Conservation (phyloP, 2,329 filamentous ascomycete genomes). For the Arthrobotrys pseudoclavata region DNA sequence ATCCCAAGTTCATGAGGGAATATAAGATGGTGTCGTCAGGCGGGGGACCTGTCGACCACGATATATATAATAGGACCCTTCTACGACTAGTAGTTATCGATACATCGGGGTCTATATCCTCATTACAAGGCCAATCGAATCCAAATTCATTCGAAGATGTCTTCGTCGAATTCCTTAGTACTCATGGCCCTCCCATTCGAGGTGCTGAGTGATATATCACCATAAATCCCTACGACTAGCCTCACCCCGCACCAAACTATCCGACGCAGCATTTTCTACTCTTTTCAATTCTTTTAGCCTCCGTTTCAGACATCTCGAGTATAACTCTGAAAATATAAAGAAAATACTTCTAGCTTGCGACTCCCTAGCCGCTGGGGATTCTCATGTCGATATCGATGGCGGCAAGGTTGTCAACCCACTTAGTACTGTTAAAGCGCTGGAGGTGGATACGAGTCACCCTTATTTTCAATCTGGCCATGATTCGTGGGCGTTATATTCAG, state of each 20-base stretch:
- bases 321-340: neutral
- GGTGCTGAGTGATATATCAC: neutral
- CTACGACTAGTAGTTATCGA: no score
- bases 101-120: neutral
- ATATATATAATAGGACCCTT: no score
- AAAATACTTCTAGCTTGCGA: neutral
- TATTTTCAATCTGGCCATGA: neutral
- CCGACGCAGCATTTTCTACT: neutral
- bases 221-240: slow-evolving; percentile 10
- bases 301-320: neutral
- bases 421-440: neutral
- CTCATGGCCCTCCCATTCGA: slow-evolving; percentile 1
- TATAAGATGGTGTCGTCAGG: no score
- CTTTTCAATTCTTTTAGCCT: neutral
- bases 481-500: neutral
- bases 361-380: neutral
- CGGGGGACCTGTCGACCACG: no score
- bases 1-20: no score
- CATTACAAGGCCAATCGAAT: neutral
- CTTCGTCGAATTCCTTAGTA: neutral
- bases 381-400: neutral
- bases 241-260: neutral
- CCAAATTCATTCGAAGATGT: neutral
- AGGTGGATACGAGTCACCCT: neutral
- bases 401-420: neutral